Evolutionary conservation across 2,329 filamentous ascomycete genomes (phyloP), one percentile per base, ranked within the genome.

Genomic region (Magnaporthales sp.): DNA sequence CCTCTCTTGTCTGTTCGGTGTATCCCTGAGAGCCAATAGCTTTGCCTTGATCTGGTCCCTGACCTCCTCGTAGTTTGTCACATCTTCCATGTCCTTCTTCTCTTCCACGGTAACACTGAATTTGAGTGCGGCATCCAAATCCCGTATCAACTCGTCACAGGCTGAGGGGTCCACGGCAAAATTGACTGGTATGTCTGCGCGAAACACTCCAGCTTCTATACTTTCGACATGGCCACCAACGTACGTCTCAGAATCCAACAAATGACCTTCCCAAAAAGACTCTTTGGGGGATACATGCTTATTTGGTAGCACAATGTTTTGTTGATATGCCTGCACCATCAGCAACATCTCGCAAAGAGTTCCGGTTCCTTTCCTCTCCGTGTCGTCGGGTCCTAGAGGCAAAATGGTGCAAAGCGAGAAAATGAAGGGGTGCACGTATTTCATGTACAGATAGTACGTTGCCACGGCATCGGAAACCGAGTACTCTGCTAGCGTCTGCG

Each of bases 361-460:
- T 77, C 95, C 95, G 0, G 95, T 99, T 75, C 95, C 95, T 77
- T 99, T 99, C 71, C 95, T 87, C 72, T 98, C 78, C 1, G 93
- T 92, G 74, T 98, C 95, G 73, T 99, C 94, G 38, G 93, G 92
- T 61, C 92, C 92, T 1, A 99, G 84, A 0, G 95, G 95, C 75
- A 99, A 83, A 79, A 99, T 97, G 1, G 93, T 99, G 79, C 95
- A 99, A 0, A 99, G 82, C 1, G 96, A 98, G 83, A 99, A 99
- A 76, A 99, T 95, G 81, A 99, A 99, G 3, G 95, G 95, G 76
- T 99, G 95, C n/a, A 99, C 92, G 77, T 99, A 99, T 89, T 99
- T 99, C 96, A 99, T 99, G 84, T 99, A 99, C 69, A 99, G 81
- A 75, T 99, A 99, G 76, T 99, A 99, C 0, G 95, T 99, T 26